These are phyloP conservation scores for Paspalum vaginatum DNA, from an alignment of 176 grass and related monocot species.

Conservation along the genomic window DNA sequence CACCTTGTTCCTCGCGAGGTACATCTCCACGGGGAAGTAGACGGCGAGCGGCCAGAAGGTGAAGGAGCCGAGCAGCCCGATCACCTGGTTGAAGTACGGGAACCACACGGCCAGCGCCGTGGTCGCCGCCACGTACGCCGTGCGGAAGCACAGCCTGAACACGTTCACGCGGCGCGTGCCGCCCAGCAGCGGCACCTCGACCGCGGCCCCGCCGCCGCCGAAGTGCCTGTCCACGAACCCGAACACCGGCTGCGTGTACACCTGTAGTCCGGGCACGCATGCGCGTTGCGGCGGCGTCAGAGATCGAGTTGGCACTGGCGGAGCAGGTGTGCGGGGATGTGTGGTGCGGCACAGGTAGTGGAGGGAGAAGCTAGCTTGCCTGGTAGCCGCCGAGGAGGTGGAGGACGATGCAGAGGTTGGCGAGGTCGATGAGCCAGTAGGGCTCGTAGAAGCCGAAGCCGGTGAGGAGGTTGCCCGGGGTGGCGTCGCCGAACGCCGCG, in stretches of 20 bases:
- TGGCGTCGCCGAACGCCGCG: conserved; percentile 80
- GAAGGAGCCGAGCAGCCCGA: conserved; percentile 71
- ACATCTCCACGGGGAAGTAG: conserved; percentile 93
- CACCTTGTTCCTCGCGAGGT: conserved; percentile 63
- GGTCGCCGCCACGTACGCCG: conserved; percentile 54
- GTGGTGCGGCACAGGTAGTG: neutral
- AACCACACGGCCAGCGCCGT: conserved; percentile 76
- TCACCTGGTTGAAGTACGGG: conserved; percentile 80
- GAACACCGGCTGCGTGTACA: conserved; percentile 72
- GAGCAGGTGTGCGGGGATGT: neutral
- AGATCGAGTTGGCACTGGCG: neutral
- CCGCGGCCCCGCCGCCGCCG: conserved; percentile 6
- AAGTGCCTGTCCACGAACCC: conserved; percentile 45
- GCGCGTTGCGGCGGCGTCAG: neutral
- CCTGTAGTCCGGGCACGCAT: neutral
- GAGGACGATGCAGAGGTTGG: conserved; percentile 63
- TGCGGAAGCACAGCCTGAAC: conserved; percentile 65
- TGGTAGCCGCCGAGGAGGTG: conserved; percentile 87
- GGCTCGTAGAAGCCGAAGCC: conserved; percentile 92
- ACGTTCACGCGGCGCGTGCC: conserved; percentile 37
- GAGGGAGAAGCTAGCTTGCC: conserved; percentile 25
- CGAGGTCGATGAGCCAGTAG: conserved; percentile 89
- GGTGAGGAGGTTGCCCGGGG: conserved; percentile 83
- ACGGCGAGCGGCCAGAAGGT: conserved; percentile 73
- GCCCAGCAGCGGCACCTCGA: conserved; percentile 25